Conservation (phyloP, 306 rosid genomes). For the Geum urbanum region DNA sequence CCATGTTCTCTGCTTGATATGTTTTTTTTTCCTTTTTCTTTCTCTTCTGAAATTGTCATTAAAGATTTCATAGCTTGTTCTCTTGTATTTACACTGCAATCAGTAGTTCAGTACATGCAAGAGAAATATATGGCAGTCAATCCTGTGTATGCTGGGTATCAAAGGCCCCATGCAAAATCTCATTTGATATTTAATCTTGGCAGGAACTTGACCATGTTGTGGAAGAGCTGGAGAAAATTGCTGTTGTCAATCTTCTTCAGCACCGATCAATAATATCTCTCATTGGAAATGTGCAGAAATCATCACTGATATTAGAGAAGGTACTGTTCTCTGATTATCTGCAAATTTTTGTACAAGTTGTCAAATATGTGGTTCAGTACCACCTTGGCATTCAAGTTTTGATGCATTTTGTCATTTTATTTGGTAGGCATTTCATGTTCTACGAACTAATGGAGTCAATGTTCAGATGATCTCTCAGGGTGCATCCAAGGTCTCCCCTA, state of each 20-base stretch:
- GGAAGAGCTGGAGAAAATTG: conserved; percentile 90
- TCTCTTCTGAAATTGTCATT: background rate
- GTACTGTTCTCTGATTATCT: conserved; percentile 29
- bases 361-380: background rate
- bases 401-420: conserved; percentile 22
- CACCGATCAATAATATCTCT: conserved; percentile 89
- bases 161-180: conserved; percentile 12
- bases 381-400: conserved; percentile 17
- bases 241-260: conserved; percentile 86
- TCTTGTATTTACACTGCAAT: background rate
- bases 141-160: background rate
- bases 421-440: conserved; percentile 75
- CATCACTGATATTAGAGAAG: conserved; percentile 88
- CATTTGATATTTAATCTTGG: conserved; percentile 20
- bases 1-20: conserved; percentile 15
- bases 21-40: background rate
- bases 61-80: background rate
- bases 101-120: background rate
- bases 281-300: conserved; percentile 89
- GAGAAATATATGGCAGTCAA: background rate
- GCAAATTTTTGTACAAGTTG: background rate
- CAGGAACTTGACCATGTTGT: conserved; percentile 96
- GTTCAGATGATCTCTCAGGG: conserved; percentile 99
- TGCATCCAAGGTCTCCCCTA: conserved; percentile 75
- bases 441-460: conserved; percentile 71